Base-by-base conservation (phyloP, 768 basidiomycete species). In the Boletus eberwhitei region DNA sequence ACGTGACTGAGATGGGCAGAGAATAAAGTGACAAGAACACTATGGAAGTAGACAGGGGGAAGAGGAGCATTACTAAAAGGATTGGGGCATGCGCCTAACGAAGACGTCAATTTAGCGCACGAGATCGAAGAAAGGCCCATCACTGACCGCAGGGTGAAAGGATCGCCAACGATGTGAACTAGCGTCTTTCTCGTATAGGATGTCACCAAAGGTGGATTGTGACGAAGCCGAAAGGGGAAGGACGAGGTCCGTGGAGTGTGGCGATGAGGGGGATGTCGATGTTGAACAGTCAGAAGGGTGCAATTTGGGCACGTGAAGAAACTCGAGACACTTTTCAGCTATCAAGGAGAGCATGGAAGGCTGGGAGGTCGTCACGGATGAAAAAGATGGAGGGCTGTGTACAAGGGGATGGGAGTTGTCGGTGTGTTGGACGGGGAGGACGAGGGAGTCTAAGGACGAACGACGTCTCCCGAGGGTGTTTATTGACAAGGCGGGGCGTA, bases 1-100 rank as follows among this genome's bases (percentile, higher is more conserved):
- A 89, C 17, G 85, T 72, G 59, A 86, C 75, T 51, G 87, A 83
- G 59, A 91, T 84, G 48, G 90, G 87, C 7, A 92, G 70, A 7
- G 86, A 73, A 48, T 73, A 75, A 45, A 81, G 73, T 32, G 71
- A 70, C 50, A 77, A 57, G 37, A 82, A 65, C 37, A 82, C 73
- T 8, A 81, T 50, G 17, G 68, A 70, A 12, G 89, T 86, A 16
- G 88, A 86, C n/a, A 92, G 75, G 64, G 80, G 84, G 62, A 88
- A 82, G 40, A 87, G 69, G 36, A 87, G 80, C 52, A 90, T 73
- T 46, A 82, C 83, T 32, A 88, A 82, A n/a, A 90, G 79, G 31
- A 88, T 69, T 21, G 88, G 84, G 31, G 84, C 75, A 53, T 85
- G 78, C 5, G 84, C 66, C 78, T 79, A 54, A 38, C 29, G 41